These are phyloP conservation scores for Colletotrichum viniferum DNA, from an alignment of 2,329 filamentous ascomycete species.

Conservation along the genomic window DNA sequence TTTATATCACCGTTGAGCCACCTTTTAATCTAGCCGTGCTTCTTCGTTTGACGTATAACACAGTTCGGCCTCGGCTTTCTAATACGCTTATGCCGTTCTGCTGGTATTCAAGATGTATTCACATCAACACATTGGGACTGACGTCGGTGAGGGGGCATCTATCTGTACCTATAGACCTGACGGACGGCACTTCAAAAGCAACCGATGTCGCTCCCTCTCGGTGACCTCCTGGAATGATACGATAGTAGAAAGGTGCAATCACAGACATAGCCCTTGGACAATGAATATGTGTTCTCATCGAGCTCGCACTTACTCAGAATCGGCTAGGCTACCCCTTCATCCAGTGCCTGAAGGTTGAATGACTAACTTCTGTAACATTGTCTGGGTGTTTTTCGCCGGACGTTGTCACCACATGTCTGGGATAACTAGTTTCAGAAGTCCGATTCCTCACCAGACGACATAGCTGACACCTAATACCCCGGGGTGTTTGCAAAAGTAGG, in stretches of 20 bases:
- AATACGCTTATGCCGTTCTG: fast-evolving
- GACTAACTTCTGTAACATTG: too few relatives aligned
- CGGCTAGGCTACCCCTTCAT: background rate
- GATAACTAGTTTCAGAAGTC: fast-evolving
- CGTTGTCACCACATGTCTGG: background rate
- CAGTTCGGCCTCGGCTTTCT: fast-evolving
- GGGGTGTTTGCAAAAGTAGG: background rate
- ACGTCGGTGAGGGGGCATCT: too few relatives aligned
- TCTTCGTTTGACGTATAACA: background rate
- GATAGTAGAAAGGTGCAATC: background rate
- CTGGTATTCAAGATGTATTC: fast-evolving
- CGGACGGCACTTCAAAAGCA: too few relatives aligned
- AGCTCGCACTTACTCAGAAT: too few relatives aligned
- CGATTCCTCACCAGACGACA: background rate
- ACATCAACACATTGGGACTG: background rate
- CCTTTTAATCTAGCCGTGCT: too few relatives aligned
- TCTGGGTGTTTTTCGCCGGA: too few relatives aligned
- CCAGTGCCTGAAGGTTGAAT: background rate
- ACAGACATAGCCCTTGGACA: fast-evolving
- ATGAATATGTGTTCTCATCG: fast-evolving
- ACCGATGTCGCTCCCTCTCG: background rate
- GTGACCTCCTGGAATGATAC: background rate
- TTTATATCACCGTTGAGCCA: too few relatives aligned
- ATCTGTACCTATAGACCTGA: too few relatives aligned
- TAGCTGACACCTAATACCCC: too few relatives aligned